Evolutionary conservation across 2,329 filamentous ascomycete species (phyloP), one percentile per base, ranked within the genome.

Genomic region (Sporothrix phasma): DNA sequence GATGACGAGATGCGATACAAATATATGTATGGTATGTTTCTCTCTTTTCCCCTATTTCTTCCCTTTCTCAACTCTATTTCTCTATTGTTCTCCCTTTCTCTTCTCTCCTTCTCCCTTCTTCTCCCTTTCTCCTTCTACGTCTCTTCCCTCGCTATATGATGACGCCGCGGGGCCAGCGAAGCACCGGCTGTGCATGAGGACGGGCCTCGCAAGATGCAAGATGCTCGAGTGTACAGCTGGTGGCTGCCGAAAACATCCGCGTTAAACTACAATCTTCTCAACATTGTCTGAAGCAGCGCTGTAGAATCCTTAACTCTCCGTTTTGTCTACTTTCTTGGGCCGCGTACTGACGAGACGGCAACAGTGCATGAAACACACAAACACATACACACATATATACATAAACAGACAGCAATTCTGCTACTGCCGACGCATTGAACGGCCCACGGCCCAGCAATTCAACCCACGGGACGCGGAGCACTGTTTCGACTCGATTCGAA

Each of bases 191-290:
- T 37, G 49, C 34, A 59, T 19, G 39, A 59, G 19, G 54, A 59
- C 39, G 34, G 11, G 17, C 13, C 10, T 37, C 49, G 7, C 39
- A 34, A 47, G 51, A 29, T 37, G 7, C 39, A 34, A 47, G 51
- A 29, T 37, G 19, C 51, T 22, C 24, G 22, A 39, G 45, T 49
- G 59, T 7, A 26, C 59, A 43, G 66, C 58, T 66, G 64, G 62
- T 65, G 68, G 61, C 75, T 81, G 80, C 72, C 79, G 82, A 78
- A 74, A 79, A 80, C 75, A 77, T 80, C 81, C 82, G 73, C 72
- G 71, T 69, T 69, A 68, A 60, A 37, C 66, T 39, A 69, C 66
- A 73, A 75, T 75, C 74, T 75, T 75, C 74, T 75, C 74, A 74
- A 71, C 58, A 15, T n/a, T 11, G 46, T 53, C 59, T 61, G 59